Conservation (phyloP, 2,329 filamentous ascomycete genomes). For the Fusarium buxicola region DNA sequence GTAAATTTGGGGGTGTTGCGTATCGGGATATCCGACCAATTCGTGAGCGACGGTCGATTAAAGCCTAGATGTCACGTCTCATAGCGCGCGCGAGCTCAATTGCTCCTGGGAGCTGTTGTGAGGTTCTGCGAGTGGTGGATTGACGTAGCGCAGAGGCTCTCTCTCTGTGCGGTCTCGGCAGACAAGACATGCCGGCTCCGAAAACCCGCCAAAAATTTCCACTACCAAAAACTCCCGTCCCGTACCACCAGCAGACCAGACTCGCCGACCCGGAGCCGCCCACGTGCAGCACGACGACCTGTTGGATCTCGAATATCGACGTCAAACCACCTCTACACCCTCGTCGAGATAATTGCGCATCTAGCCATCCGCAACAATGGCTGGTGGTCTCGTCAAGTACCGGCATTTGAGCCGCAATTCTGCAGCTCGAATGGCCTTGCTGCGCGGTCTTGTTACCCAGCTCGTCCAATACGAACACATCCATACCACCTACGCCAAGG, state of each 20-base stretch:
- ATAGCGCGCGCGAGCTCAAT: constrained; percentile 49
- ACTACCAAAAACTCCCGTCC: constrained; percentile 41
- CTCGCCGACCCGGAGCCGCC: constrained; percentile 18
- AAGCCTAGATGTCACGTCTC: constrained; percentile 46
- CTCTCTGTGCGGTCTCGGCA: constrained; percentile 36
- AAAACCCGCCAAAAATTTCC: constrained; percentile 50
- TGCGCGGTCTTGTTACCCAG: constrained; percentile 95
- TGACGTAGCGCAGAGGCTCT: constrained; percentile 46
- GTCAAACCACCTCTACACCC: neutral
- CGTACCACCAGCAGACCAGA: constrained; percentile 19
- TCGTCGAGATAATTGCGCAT: constrained; percentile 1
- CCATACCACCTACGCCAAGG: constrained; percentile 94
- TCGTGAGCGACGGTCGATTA: constrained; percentile 25
- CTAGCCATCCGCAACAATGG: constrained; percentile 67
- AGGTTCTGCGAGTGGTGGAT: constrained; percentile 45
- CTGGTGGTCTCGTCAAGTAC: constrained; percentile 87
- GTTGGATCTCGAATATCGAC: neutral
- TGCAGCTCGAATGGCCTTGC: constrained; percentile 88
- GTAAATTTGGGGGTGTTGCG: constrained; percentile 45
- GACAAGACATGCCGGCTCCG: constrained; percentile 48
- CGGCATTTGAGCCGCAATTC: constrained; percentile 88
- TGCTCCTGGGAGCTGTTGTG: constrained; percentile 38
- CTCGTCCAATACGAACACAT: constrained; percentile 95
- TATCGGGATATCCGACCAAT: constrained; percentile 37
- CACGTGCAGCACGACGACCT: constrained; percentile 26